These are phyloP conservation scores for Plasmodiophora brassicae DNA, from an alignment of 208 protist genomes.

Conservation along the genomic window DNA sequence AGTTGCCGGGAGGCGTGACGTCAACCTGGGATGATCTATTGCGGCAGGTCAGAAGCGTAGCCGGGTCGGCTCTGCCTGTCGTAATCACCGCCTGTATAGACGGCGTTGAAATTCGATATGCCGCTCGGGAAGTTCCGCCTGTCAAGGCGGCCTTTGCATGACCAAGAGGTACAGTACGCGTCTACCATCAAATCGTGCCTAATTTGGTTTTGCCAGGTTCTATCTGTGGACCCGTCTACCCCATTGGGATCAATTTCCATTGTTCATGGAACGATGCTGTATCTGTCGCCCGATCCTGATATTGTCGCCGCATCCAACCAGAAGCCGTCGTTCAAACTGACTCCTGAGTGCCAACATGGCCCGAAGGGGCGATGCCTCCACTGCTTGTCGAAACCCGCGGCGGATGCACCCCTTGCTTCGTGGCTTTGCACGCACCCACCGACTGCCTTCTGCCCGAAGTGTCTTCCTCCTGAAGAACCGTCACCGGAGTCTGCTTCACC, in stretches of 20 bases:
- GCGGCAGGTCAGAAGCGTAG: not conserved
- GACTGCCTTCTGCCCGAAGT: conserved; percentile 13
- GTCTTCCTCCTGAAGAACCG: not conserved
- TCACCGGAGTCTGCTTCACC: too few relatives aligned
- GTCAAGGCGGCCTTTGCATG: not conserved
- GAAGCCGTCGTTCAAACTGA: not conserved
- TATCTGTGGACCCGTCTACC: not conserved
- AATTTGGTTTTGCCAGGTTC: not conserved
- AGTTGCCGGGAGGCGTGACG: not conserved
- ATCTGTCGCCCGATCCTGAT: not conserved
- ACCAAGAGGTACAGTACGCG: not conserved
- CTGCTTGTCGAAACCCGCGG: not conserved
- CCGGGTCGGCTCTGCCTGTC: not conserved
- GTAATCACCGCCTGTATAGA: not conserved
- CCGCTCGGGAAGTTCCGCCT: not conserved
- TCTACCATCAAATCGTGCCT: not conserved
- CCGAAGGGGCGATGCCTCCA: not conserved
- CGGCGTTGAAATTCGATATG: not conserved
- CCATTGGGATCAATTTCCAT: not conserved
- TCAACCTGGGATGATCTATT: not conserved
- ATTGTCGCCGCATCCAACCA: not conserved
- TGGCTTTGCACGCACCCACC: conserved; percentile 12
- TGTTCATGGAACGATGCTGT: not conserved
- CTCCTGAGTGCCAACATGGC: not conserved
- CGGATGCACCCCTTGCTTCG: not conserved